Percentiles rank a stretch among this genome's conserved stretches.
These are phyloP conservation scores for Penicillium flavigenum DNA, from an alignment of 495 filamentous ascomycete genomes.

Conservation along the genomic window DNA sequence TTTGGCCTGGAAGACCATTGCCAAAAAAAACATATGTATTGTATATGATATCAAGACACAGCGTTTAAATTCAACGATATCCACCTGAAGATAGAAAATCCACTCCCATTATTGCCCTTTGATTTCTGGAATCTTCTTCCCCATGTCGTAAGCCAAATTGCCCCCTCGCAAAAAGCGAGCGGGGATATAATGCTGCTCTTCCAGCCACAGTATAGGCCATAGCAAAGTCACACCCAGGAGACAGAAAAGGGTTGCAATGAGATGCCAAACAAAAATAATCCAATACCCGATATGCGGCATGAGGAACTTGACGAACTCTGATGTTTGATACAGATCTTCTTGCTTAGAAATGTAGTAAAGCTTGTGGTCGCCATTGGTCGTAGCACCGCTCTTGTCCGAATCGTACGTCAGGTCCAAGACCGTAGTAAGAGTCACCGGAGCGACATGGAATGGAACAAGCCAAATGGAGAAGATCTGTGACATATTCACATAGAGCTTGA, in stretches of 20 bases:
- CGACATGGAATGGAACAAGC: slow-evolving; percentile 69
- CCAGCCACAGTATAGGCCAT: slow-evolving; percentile 54
- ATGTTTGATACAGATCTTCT: slow-evolving; percentile 79
- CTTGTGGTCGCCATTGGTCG: slow-evolving; percentile 29
- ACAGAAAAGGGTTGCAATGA: slow-evolving; percentile 61
- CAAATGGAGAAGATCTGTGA: slow-evolving; percentile 74
- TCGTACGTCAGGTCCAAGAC: slow-evolving; percentile 60
- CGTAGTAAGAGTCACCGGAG: slow-evolving; percentile 67
- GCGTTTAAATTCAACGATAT: not conserved
- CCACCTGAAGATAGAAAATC: not conserved
- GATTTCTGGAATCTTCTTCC: slow-evolving; percentile 29
- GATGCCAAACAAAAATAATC: slow-evolving; percentile 57
- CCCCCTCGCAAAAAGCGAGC: slow-evolving; percentile 22
- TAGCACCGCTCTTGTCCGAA: slow-evolving; percentile 17
- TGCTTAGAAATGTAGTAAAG: slow-evolving; percentile 70
- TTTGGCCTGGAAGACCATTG: not conserved
- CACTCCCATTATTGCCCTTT: slow-evolving; percentile 19
- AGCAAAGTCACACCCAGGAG: slow-evolving; percentile 52
- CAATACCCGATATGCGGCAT: slow-evolving; percentile 42
- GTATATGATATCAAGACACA: not conserved
- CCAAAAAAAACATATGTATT: not conserved
- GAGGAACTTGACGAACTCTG: slow-evolving; percentile 72
- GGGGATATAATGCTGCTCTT: slow-evolving; percentile 39
- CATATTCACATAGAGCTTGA: slow-evolving; percentile 67
- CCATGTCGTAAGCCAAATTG: slow-evolving; percentile 31